Evolutionary conservation across 2,329 filamentous ascomycete species (phyloP), one percentile per base, ranked within the genome.

Genomic region (Aspergillus alliaceus): DNA sequence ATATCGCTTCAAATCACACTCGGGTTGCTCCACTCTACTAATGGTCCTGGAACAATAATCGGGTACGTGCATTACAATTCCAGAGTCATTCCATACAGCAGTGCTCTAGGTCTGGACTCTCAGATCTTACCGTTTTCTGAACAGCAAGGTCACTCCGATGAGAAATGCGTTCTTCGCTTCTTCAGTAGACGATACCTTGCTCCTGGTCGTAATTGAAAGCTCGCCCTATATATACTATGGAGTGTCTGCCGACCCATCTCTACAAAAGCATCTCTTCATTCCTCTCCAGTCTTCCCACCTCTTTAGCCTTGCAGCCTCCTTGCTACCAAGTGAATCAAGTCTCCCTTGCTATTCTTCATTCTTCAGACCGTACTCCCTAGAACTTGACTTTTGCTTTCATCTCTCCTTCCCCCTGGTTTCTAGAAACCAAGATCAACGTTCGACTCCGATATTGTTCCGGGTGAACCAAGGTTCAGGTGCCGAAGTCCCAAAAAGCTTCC

Each of bases 191-290:
- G 49, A 51, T 48, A 29, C 32, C 34, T 57, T 47, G 31, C 56
- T 39, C 40, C 53, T 51, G 37, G 62, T 58, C 54, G 46, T 40
- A 29, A 52, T 61, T 47, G 44, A 58, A 64, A 60, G 53, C 46
- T 58, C n/a, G 25, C 39, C 48, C 60, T 63, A 63, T 66, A 63
- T 66, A 66, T 62, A 65, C 58, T 59, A 64, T 64, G 60, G 62
- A 58, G 54, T 49, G 56, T 58, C 40, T 27, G 40, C 40, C 40
- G 27, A 27, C n/a, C n/a, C 52, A 47, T 54, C 54, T 42, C 44
- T 40, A 22, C 44, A 40, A 22, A 35, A 44, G 25, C 22, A 35
- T 46, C 50, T 52, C 49, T 51, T 57, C 58, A 55, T 54, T 35
- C 24, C 54, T 47, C 22, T 20, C 12, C 18, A 22, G 12, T 37